Conservation (phyloP, 192 early-diverging fungal species). For the Backusella westeae region DNA sequence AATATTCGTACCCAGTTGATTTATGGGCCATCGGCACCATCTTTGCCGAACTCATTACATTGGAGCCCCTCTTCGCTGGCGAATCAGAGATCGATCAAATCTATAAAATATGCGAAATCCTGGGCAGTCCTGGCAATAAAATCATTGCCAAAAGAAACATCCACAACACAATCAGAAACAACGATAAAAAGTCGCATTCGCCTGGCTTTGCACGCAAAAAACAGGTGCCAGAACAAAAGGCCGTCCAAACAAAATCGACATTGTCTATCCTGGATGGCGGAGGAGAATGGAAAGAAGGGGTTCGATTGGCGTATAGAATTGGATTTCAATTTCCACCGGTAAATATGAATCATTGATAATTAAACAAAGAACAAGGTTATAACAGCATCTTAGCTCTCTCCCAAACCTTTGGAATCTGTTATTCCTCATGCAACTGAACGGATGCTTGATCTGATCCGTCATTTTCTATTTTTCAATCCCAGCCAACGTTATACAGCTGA, state of each 20-base stretch:
- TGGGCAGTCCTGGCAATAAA: slow-evolving; percentile 66
- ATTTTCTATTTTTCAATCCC: slow-evolving; percentile 80
- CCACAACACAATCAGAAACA: background rate
- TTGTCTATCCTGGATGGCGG: slow-evolving; percentile 14
- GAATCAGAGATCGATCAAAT: slow-evolving; percentile 91
- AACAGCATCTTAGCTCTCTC: background rate
- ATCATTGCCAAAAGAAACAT: background rate
- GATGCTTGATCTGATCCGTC: slow-evolving; percentile 62
- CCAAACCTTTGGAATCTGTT: background rate
- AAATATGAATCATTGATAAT: slow-evolving; percentile 5
- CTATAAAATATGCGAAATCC: slow-evolving; percentile 74
- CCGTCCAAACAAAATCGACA: background rate
- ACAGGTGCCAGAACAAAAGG: background rate
- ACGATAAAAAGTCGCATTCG: slow-evolving; percentile 15
- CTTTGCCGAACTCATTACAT: slow-evolving; percentile 82
- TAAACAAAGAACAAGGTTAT: slow-evolving; percentile 12
- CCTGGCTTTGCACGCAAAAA: slow-evolving; percentile 32
- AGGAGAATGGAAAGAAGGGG: slow-evolving; percentile 74
- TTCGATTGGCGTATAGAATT: slow-evolving; percentile 60
- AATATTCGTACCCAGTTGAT: slow-evolving; percentile 91
- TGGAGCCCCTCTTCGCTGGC: slow-evolving; percentile 92
- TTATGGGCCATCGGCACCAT: slow-evolving; percentile 96
- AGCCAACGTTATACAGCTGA: slow-evolving; percentile 68
- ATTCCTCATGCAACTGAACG: background rate
- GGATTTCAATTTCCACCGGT: slow-evolving; percentile 63